A percentile compares a stretch with the other conserved stretches of the same genome.
Evolutionary conservation across 192 early-diverging fungal genomes (phyloP).

Genomic region (Radiomyces spectabilis): DNA sequence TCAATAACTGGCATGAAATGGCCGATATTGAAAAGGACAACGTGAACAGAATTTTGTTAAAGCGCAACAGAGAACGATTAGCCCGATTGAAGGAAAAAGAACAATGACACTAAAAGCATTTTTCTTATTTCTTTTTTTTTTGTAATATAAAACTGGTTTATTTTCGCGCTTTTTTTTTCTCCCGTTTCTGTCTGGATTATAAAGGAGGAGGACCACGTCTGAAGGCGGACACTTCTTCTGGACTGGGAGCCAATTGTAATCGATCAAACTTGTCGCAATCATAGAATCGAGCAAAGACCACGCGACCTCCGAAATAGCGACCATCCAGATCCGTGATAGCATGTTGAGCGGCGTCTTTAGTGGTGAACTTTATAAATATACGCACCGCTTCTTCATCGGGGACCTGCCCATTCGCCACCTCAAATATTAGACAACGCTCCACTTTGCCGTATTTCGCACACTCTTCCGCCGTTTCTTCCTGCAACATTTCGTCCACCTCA

Average conservation of each 20-base stretch:
- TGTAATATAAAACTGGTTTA: too few species aligned
- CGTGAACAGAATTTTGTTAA: slow-evolving; percentile 38
- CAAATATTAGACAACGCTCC: slow-evolving; percentile 56
- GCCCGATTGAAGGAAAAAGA: slow-evolving; percentile 10
- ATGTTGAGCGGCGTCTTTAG: slow-evolving; percentile 36
- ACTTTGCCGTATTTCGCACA: slow-evolving; percentile 75
- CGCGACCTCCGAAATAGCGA: slow-evolving; percentile 70
- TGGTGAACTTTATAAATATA: slow-evolving; percentile 71
- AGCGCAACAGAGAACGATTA: slow-evolving; percentile 33
- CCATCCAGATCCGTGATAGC: slow-evolving; percentile 57
- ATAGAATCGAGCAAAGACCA: slow-evolving; percentile 55
- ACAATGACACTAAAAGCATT: neutral
- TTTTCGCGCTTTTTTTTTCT: too few species aligned
- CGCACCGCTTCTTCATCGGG: slow-evolving; percentile 63
- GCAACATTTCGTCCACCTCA: slow-evolving; percentile 66
- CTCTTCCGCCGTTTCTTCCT: slow-evolving; percentile 71
- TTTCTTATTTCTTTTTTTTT: neutral
- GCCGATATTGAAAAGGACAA: slow-evolving; percentile 43
- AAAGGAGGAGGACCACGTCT: too few species aligned
- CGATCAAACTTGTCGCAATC: slow-evolving; percentile 48
- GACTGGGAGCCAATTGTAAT: slow-evolving; percentile 52
- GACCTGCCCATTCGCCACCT: slow-evolving; percentile 45
- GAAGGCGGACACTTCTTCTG: too few species aligned
- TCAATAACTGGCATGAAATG: slow-evolving; percentile 49
- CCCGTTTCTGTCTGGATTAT: too few species aligned